phyloP scores from a whole-genome alignment of 306 rosid species.

The Carpinus fangiana region DNA sequence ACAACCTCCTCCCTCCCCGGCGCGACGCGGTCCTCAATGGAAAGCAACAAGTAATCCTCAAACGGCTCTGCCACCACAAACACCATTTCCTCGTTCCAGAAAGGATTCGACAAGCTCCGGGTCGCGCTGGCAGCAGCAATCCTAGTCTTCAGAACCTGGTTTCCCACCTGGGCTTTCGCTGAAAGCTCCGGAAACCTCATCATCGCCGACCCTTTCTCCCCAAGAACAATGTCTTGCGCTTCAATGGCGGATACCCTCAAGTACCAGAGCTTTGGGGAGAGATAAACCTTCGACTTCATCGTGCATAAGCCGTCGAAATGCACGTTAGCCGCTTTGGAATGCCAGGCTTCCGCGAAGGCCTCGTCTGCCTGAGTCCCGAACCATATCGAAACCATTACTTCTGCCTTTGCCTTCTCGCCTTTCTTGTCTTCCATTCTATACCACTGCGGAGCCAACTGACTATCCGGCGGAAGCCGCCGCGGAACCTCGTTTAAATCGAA shows the following conservation, averaged over 20 bases:
- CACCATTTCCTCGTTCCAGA: constrained; percentile 57
- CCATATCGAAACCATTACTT: constrained; percentile 60
- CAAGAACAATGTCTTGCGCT: constrained; percentile 58
- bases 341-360: constrained; percentile 69
- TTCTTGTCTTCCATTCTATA: constrained; percentile 65
- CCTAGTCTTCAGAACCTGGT: constrained; percentile 54
- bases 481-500: constrained; percentile 66
- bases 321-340: constrained; percentile 62
- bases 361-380: constrained; percentile 73
- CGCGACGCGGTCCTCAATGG: constrained; percentile 44
- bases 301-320: constrained; percentile 58
- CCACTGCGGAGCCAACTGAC: constrained; percentile 70
- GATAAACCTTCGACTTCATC: constrained; percentile 67
- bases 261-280: constrained; percentile 68
- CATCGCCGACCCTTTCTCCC: constrained; percentile 44
- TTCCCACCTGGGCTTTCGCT: constrained; percentile 51
- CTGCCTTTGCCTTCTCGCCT: constrained; percentile 48
- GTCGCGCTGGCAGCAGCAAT: constrained; percentile 36
- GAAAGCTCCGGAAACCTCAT: constrained; percentile 56
- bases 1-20: constrained; percentile 50
- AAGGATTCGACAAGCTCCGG: constrained; percentile 58
- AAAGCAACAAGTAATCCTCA: constrained; percentile 53
- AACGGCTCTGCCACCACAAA: constrained; percentile 66
- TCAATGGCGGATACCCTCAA: constrained; percentile 48
- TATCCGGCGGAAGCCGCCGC: constrained; percentile 54